Evolutionary conservation across 1,284 basidiomycete genomes (phyloP).

Genomic region (Lignosus rhinocerotis): DNA sequence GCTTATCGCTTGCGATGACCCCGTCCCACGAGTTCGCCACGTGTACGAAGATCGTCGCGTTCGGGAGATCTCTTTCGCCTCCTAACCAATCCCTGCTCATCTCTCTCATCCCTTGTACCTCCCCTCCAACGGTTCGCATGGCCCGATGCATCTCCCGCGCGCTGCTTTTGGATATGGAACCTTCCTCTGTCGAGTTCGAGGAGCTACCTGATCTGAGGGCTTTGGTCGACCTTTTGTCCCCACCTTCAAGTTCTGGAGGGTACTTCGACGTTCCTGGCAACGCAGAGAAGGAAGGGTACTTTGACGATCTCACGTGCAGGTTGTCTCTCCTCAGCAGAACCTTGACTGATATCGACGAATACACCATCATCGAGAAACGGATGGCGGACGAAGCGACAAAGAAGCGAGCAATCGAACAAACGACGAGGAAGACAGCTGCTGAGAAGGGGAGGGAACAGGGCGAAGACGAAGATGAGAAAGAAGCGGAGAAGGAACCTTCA

Average conservation of each 20-base stretch:
- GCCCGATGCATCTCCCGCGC: slow-evolving; percentile 54
- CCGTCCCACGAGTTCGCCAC: slow-evolving; percentile 46
- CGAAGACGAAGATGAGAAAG: not conserved
- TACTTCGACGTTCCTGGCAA: slow-evolving; percentile 46
- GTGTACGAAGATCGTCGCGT: slow-evolving; percentile 44
- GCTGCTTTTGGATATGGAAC: slow-evolving; percentile 25
- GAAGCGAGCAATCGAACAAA: slow-evolving; percentile 1
- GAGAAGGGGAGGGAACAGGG: slow-evolving; percentile 17
- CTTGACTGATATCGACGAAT: slow-evolving; percentile 56
- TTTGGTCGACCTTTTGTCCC: slow-evolving; percentile 38
- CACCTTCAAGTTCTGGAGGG: slow-evolving; percentile 27
- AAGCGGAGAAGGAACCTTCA: slow-evolving; percentile 31
- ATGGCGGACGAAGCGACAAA: slow-evolving; percentile 19
- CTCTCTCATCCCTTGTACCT: slow-evolving; percentile 52
- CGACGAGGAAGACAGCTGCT: slow-evolving; percentile 17
- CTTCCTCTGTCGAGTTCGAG: slow-evolving; percentile 8
- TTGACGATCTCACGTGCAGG: slow-evolving; percentile 54
- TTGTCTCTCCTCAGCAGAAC: slow-evolving; percentile 56
- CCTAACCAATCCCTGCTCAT: slow-evolving; percentile 49
- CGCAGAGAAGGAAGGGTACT: slow-evolving; percentile 55
- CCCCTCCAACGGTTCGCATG: slow-evolving; percentile 51
- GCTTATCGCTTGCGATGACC: slow-evolving; percentile 5
- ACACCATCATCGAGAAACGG: slow-evolving; percentile 49
- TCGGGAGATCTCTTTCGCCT: slow-evolving; percentile 33
- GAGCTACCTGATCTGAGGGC: slow-evolving; percentile 25